A percentile compares a stretch with the other conserved stretches of the same genome.
Evolutionary conservation across 768 basidiomycete species (phyloP).

Genomic region (Tubosaeta sp.): DNA sequence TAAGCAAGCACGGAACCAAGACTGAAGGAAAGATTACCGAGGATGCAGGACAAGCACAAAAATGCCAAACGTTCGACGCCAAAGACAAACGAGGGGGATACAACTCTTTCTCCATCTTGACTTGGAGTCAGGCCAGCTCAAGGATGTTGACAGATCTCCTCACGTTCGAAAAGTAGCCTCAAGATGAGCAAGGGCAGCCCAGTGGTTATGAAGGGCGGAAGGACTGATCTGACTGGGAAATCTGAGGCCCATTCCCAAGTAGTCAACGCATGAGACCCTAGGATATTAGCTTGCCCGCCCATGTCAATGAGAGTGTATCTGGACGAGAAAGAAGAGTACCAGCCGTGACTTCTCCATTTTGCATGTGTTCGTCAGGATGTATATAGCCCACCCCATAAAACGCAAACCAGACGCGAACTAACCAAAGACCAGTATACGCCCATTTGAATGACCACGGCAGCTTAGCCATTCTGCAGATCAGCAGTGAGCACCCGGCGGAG

Average conservation of each 20-base stretch:
- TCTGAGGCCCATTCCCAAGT: slow-evolving; percentile 38
- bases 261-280: slow-evolving; percentile 24
- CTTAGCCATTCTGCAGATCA: slow-evolving; percentile 8
- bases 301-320: slow-evolving; percentile 6
- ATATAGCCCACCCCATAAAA: slow-evolving; percentile 35
- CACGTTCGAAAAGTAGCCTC: slow-evolving; percentile 19
- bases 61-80: slow-evolving; percentile 28
- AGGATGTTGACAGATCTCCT: slow-evolving; percentile 6
- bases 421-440: slow-evolving; percentile 23
- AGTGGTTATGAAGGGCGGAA: slow-evolving; percentile 31
- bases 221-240: slow-evolving; percentile 35
- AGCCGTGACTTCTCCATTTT: slow-evolving; percentile 37
- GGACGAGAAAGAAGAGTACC: slow-evolving; percentile 21
- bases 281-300: slow-evolving; percentile 22
- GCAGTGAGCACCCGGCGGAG: slow-evolving; percentile 16
- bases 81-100: slow-evolving; percentile 24
- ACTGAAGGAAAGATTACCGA: slow-evolving; percentile 24
- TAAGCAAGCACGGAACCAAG: slow-evolving; percentile 1
- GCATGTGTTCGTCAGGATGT: slow-evolving; percentile 41
- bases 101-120: slow-evolving; percentile 9
- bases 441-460: slow-evolving; percentile 10
- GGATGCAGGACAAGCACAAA: slow-evolving; percentile 28
- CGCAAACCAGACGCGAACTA: slow-evolving; percentile 29
- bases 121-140: slow-evolving; percentile 3
- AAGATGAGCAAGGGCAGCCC: slow-evolving; percentile 29